Percentiles rank a stretch among this genome's conserved stretches.
phyloP scores from a whole-genome alignment of 2,329 filamentous ascomycete genomes.

The Epichloe sylvatica region DNA sequence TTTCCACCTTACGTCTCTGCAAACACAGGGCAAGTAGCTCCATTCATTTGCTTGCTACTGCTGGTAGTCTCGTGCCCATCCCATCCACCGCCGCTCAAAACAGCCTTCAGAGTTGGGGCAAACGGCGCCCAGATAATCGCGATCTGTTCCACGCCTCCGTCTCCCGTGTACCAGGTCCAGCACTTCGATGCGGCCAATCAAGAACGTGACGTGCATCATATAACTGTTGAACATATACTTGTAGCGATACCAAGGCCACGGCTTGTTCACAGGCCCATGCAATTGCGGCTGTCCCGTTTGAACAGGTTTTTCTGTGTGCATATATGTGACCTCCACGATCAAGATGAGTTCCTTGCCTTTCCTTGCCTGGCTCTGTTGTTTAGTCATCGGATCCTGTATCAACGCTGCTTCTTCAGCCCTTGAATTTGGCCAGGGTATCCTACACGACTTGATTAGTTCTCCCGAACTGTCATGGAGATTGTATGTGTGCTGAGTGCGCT shows the following conservation, averaged over 20 bases:
- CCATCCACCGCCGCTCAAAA: background rate
- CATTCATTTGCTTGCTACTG: constrained; percentile 2
- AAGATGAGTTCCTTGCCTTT: background rate
- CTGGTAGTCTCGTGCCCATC: constrained; percentile 12
- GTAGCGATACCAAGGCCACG: background rate
- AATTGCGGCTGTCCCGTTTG: background rate
- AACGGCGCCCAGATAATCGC: background rate
- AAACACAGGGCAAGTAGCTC: background rate
- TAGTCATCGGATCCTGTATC: background rate
- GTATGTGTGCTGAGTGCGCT: constrained; percentile 12
- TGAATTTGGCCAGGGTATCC: constrained; percentile 55
- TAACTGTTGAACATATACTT: background rate
- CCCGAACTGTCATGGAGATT: background rate
- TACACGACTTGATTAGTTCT: constrained; percentile 16
- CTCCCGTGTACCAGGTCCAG: background rate
- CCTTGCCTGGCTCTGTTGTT: background rate
- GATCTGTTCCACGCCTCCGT: background rate
- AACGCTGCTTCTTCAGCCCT: constrained; percentile 34
- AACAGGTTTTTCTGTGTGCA: background rate
- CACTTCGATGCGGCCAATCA: too few species aligned
- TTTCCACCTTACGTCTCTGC: background rate
- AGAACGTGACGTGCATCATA: background rate
- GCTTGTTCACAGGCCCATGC: background rate
- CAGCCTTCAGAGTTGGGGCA: background rate
- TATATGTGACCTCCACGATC: background rate